Base-by-base conservation (phyloP, 768 basidiomycete species). In the Pisolithus microcarpus region DNA sequence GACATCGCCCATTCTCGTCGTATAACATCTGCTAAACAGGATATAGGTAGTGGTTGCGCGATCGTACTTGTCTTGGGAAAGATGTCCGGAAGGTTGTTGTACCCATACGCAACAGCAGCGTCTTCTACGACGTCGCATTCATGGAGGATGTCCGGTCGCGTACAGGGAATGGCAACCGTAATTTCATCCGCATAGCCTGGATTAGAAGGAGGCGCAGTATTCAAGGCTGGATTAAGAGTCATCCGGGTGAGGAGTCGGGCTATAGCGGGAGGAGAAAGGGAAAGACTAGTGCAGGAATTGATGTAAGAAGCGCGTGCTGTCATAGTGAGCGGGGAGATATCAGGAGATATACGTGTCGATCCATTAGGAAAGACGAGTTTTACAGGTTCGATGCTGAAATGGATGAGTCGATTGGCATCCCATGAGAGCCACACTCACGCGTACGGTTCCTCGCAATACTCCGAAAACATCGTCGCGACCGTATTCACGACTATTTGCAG, bases 51-150 rank as follows among this genome's bases (percentile, higher is more conserved):
- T 9, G 92, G 91, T 63, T 95, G 91, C 19, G 91, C 95, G 37
- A 98, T 90, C 7, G 96, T 98, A 65, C 86, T 94, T 16, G 94
- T 96, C 7, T 82, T 72, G 1, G 96, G 96, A 80, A 99, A 93
- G 13, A 81, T 84, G 59, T 89, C 80, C 2, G 91, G 90, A 24
- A 99, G 77, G 60, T 95, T 96, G 73, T 99, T 97, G 76, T 92
- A 98, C 2, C 96, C 96, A 63, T 94, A 96, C 1, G 93, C 96
- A 57, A 99, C 90, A 9, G 96, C 96, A 2, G 87, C 91, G 56
- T 99, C 96, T 65, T 99, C 96, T 85, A 99, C 88, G 64, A 98
- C 80, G 65, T 99, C 96, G 62, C 94, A 96, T 66, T 98, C 93
- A 65, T 99, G 96, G 49, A 99, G 73, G 57, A 99, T 97, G 64